Base-by-base conservation (phyloP, 73 alveolate genomes). In the Tetrahymena thermophila region DNA sequence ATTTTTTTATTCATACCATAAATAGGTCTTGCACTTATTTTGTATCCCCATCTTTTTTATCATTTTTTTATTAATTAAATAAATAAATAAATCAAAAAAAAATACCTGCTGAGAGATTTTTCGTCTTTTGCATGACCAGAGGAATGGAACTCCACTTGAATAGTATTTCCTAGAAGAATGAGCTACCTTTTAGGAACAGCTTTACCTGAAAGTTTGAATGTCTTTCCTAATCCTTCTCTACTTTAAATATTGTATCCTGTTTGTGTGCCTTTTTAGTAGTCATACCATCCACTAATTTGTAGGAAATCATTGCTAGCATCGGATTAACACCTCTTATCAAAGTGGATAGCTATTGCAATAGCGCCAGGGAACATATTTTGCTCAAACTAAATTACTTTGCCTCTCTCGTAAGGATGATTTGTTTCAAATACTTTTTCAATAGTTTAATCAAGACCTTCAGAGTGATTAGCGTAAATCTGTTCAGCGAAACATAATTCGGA, bases 381-480 rank as follows among this genome's bases (percentile, higher is more conserved):
- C 44, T 98, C 99, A 43, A 96, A 97, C 38, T 95, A n/a, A 34
- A 55, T 94, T 21, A 93, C 96, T 56, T 98, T 98, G 21, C 98
- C 98, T 96, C 98, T 95, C 44, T 98, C 98, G 85, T 98, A 98
- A 40, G 99, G 99, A 93, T 98, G 99, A 93, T 98, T 96, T 14
- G 99, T 98, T 85, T 98, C 99, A 93, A 98, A 98, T 34, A 98
- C 94, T 94, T 98, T 98, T 43, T 96, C 99, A 83, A 96, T 96
- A 0, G 98, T 95, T 38, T 95, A 96, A 96, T 98, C 99, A 43
- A 98, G 98, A n/a, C 99, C 99, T 95, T 95, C 98, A 13, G 58
- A 71, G 84, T 85, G 95, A 21, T 44, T 44, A n/a, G 97, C 94
- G 11, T 14, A 31, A 0, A 93, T 85, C 0, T 28, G 6, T 25